A percentile compares a stretch with the other conserved stretches of the same genome.
These are phyloP conservation scores for Fraxinus velutina DNA, from an alignment of 305 asterid species.

Conservation along the genomic window DNA sequence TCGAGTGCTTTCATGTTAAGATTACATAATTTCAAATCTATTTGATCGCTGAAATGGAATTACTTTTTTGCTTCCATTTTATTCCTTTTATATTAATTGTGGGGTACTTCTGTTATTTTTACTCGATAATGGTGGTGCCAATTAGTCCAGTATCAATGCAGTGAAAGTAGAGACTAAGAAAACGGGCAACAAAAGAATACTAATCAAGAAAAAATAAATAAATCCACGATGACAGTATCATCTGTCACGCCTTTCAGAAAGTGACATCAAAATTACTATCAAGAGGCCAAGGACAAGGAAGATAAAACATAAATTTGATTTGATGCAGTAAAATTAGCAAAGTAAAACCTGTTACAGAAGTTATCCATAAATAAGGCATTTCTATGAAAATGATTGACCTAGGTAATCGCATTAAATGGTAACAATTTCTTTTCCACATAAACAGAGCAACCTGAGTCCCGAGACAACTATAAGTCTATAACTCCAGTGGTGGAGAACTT, in stretches of 20 bases:
- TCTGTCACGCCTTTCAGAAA: background rate
- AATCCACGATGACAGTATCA: background rate
- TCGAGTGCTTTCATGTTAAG: background rate
- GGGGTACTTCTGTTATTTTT: background rate
- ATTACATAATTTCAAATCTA: background rate
- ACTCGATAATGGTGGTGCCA: background rate
- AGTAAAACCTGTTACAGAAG: background rate
- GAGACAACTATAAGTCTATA: background rate
- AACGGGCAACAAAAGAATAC: background rate
- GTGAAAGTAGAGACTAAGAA: background rate
- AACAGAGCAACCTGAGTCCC: background rate
- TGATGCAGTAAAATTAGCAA: background rate
- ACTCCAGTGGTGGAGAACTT: slow-evolving; percentile 11
- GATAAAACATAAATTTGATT: background rate
- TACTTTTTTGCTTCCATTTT: background rate
- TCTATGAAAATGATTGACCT: background rate
- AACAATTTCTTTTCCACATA: background rate
- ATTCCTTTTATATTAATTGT: background rate
- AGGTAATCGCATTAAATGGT: background rate
- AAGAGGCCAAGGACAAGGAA: background rate
- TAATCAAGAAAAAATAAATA: background rate
- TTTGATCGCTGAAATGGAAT: background rate
- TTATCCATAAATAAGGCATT: background rate
- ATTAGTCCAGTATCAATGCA: background rate
- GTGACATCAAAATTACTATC: background rate